Conservation (phyloP, 2,329 filamentous ascomycete genomes). For the Capronia americana region DNA sequence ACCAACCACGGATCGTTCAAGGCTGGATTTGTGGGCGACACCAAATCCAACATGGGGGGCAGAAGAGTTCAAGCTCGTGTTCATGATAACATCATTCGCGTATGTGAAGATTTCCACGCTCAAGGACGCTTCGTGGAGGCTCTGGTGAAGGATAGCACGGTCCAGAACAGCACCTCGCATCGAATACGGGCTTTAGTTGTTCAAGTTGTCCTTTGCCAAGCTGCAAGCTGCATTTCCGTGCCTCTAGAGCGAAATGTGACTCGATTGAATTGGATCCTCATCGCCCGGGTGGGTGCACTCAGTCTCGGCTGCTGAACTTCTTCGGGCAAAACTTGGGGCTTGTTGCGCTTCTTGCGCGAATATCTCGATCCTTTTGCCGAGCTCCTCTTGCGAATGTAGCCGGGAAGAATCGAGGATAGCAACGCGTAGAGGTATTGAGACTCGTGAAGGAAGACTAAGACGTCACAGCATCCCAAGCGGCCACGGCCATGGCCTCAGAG, state of each 20-base stretch:
- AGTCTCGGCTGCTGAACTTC: background rate
- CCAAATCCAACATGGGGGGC: background rate
- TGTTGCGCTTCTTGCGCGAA: background rate
- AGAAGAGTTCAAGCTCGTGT: background rate
- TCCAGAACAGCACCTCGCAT: background rate
- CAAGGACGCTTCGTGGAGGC: background rate
- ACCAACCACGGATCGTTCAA: background rate
- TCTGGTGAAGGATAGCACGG: background rate
- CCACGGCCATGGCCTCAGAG: background rate
- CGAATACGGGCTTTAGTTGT: background rate
- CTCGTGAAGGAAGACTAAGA: background rate
- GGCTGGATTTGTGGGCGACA: background rate
- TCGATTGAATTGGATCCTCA: background rate
- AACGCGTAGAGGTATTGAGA: background rate
- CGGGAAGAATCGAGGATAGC: background rate
- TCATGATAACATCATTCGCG: background rate
- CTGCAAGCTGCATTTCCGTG: background rate
- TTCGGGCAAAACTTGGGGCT: background rate
- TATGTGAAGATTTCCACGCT: background rate
- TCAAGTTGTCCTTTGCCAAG: background rate
- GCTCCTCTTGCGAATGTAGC: background rate
- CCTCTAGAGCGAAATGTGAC: background rate
- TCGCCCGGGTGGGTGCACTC: background rate
- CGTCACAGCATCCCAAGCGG: background rate
- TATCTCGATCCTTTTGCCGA: background rate